Base-by-base conservation (phyloP, 257 asterid genomes). In the Scutellaria barbata region DNA sequence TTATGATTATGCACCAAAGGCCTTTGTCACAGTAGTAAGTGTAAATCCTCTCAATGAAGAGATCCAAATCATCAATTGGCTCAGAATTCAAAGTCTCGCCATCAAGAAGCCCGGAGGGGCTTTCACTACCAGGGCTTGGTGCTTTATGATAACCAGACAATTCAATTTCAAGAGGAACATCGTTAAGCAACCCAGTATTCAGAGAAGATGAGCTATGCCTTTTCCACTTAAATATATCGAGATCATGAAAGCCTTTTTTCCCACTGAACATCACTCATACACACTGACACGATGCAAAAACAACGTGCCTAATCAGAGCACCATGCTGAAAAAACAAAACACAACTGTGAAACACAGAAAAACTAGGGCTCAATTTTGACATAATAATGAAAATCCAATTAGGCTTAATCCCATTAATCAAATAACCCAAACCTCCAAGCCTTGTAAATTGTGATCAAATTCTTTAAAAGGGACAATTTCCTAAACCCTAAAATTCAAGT, bases 81-180 rank as follows among this genome's bases (percentile, higher is more conserved):
- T 95, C 89, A 2, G 77, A 80, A 74, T 80, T 87, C 76, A 88
- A 74, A 55, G 86, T 76, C 81, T 88, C 99, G 0, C 86, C 97
- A 72, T 92, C 90, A 63, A 95, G 98, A 81, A 92, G 86, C 71
- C 94, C 97, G 35, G 99, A 92, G 10, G 99, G 98, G 85, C 99
- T 92, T 77, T 92, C 99, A 81, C 98, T 92, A 41, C 89, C 83
- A 4, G 80, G 86, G 80, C 96, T 90, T 30, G 97, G 96, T 45
- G 93, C 86, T 79, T 82, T 80, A 69, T 75, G 87, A 80, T 95
- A 95, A 74, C 87, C 95, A 2, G 98, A 88, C 76, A 95, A 83
- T 74, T 95, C 98, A 14, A 95, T 87, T 83, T 89, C 99, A 60
- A 78, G 87, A 42, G 86, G 86, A 42, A 66, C 82, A 46, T 82